Conservation (phyloP, 1,139 yeast species). For the Trichomonascaceae sp. region DNA sequence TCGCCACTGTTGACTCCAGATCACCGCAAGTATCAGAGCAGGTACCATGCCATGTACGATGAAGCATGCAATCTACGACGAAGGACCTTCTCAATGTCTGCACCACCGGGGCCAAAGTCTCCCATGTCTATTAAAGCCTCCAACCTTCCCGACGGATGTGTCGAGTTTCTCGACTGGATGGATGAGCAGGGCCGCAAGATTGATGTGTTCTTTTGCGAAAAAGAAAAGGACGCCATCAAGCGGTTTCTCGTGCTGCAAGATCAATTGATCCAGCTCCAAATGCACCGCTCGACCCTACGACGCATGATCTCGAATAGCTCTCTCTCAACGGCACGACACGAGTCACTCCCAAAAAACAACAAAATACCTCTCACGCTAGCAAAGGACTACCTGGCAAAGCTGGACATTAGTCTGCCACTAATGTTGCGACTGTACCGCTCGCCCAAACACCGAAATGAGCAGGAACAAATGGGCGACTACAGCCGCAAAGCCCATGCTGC, state of each 20-base stretch:
- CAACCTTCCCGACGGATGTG: conserved; percentile 11
- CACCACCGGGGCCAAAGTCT: too few relatives aligned
- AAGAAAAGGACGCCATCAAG: conserved; percentile 48
- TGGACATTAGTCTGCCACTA: not conserved
- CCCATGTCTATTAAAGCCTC: conserved; percentile 2
- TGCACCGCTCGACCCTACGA: conserved; percentile 30
- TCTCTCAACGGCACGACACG: conserved; percentile 11
- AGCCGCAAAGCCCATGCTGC: conserved; percentile 6
- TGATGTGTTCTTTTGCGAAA: conserved; percentile 43
- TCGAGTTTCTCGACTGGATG: conserved; percentile 49
- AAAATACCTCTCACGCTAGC: not conserved
- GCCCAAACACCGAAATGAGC: conserved; percentile 4
- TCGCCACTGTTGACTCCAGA: not conserved
- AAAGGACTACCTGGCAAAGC: not conserved
- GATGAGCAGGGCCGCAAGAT: conserved; percentile 46
- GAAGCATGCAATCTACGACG: not conserved
- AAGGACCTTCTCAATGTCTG: conserved; percentile 3
- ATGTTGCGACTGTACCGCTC: conserved; percentile 1
- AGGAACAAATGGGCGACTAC: not conserved
- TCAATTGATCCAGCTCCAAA: conserved; percentile 50
- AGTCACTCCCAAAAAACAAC: conserved; percentile 6
- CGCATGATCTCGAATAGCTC: not conserved
- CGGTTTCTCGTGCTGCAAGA: conserved; percentile 52
- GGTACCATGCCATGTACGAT: not conserved
- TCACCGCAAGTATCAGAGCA: not conserved